Evolutionary conservation across 2,329 filamentous ascomycete genomes (phyloP), one percentile per base, ranked within the genome.

Genomic region (Aspergillus persii): DNA sequence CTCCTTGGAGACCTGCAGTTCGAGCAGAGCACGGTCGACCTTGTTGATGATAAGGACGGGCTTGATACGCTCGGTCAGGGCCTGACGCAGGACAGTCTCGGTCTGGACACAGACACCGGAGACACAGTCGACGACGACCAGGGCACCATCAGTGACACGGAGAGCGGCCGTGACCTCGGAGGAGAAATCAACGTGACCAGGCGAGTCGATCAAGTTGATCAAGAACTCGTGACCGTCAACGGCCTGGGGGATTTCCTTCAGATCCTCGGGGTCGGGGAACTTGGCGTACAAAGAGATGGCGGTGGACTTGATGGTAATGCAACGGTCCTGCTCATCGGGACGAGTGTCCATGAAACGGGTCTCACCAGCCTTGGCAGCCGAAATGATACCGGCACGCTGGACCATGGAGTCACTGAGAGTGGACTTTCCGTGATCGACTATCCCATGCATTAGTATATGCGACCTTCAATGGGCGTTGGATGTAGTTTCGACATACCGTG

Each of bases 21-120:
- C 95, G 79, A 99, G 92, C 77, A 99, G 91, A 83, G 95, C 93
- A 84, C 95, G 94, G 80, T 99, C 95, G 81, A 99, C 95, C 90
- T 99, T 99, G 92, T 99, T 99, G 88, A 99, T 97, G 83, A 97
- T 90, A 79, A 97, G 88, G 76, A 99, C 94, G 76, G 95, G 95
- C 90, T 98, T 98, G 83, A 99, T 99, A 84, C 95, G 94, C 89
- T 99, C 95, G 88, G 92, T 91, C 73, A 99, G 92, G 81, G 95
- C 94, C 86, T 99, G 95, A 79, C 95, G 93, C 71, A 99, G 88
- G 76, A 99, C 95, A 77, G 95, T 99, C 90, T 99, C 95, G 78
- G 95, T 99, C 87, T 99, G 95, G 79, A 99, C 95, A 83, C 95
- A 99, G 74, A 99, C 96, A 92, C 95, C 95, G 83, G 97, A 95